These are phyloP conservation scores for Fistulina hepatica DNA, from an alignment of 1,284 basidiomycete species.

Conservation along the genomic window DNA sequence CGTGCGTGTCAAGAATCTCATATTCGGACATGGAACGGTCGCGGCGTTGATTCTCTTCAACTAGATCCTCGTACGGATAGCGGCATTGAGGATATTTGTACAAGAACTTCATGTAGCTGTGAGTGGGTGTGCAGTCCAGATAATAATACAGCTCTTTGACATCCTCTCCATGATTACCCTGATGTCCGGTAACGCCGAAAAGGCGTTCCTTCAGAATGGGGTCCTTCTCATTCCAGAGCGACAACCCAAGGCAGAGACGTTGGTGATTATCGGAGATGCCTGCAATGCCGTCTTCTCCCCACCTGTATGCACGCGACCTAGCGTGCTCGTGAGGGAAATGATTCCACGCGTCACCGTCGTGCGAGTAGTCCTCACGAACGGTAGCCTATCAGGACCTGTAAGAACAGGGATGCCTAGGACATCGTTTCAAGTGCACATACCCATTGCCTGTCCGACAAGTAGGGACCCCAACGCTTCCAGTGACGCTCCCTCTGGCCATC, in stretches of 20 bases:
- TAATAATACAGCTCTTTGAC: slow-evolving; percentile 99
- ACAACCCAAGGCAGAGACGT: slow-evolving; percentile 81
- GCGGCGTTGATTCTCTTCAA: slow-evolving; percentile 75
- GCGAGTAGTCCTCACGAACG: slow-evolving; percentile 96
- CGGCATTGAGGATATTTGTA: slow-evolving; percentile 95
- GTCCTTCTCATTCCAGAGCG: slow-evolving; percentile 93
- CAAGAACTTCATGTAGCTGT: slow-evolving; percentile 98
- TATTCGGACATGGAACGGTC: slow-evolving; percentile 84
- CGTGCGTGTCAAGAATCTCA: slow-evolving; percentile 88
- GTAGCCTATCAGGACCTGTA: slow-evolving; percentile 56
- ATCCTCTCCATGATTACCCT: slow-evolving; percentile 98
- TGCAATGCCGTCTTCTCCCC: slow-evolving; percentile 97
- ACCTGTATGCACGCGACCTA: slow-evolving; percentile 89
- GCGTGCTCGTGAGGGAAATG: slow-evolving; percentile 96
- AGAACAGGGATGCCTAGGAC: slow-evolving; percentile 4
- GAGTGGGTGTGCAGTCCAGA: slow-evolving; percentile 94
- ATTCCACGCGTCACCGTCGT: slow-evolving; percentile 93
- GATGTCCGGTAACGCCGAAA: slow-evolving; percentile 90
- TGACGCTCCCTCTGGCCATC: slow-evolving; percentile 62
- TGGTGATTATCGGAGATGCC: slow-evolving; percentile 97
- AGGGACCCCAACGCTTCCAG: slow-evolving; percentile 99
- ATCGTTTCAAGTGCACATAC: slow-evolving; percentile 38
- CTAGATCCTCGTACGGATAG: slow-evolving; percentile 91
- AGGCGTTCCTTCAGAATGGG: slow-evolving; percentile 93
- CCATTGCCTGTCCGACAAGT: slow-evolving; percentile 96